Percentiles rank a stretch among this genome's conserved stretches.
These are phyloP conservation scores for Singerocomus inundabilis DNA, from an alignment of 1,284 basidiomycete genomes.

Conservation along the genomic window DNA sequence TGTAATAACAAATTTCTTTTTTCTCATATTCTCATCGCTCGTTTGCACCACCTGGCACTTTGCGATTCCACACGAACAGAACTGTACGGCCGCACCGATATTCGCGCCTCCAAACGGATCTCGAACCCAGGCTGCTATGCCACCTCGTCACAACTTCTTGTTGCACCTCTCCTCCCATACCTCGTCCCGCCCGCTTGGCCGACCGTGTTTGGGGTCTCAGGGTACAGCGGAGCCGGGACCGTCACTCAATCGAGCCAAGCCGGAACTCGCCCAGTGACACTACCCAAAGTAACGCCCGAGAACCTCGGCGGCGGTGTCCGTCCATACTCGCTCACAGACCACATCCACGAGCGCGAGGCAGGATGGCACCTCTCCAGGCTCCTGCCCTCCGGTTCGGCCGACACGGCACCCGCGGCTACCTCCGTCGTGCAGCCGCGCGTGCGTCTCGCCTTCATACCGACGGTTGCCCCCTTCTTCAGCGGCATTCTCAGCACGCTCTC, in stretches of 20 bases:
- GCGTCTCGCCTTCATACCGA: constrained; percentile 84
- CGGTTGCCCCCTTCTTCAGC: constrained; percentile 93
- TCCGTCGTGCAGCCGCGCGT: constrained; percentile 36
- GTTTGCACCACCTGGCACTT: too few species aligned
- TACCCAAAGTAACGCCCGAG: constrained; percentile 82
- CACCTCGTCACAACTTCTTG: constrained; percentile 87
- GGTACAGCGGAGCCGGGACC: constrained; percentile 95
- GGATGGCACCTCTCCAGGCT: constrained; percentile 77
- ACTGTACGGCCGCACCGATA: constrained; percentile 76
- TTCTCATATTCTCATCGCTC: constrained; percentile 20
- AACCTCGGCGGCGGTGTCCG: constrained; percentile 75
- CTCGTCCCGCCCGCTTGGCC: constrained; percentile 68
- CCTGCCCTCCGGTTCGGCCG: constrained; percentile 28
- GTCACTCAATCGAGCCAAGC: constrained; percentile 55
- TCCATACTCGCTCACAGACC: constrained; percentile 91
- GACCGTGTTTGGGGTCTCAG: constrained; percentile 90
- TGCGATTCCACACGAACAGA: constrained; percentile 64
- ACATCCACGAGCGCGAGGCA: constrained; percentile 98
- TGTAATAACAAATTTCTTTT: constrained; percentile 28
- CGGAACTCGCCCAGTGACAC: constrained; percentile 70
- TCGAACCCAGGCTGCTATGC: constrained; percentile 98
- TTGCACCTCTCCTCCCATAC: constrained; percentile 84
- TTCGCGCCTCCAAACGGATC: constrained; percentile 78
- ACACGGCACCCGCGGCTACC: neutral
- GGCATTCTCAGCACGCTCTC: constrained; percentile 90